Conservation (phyloP, 129 eudicot species). For the Tagetes patula region DNA sequence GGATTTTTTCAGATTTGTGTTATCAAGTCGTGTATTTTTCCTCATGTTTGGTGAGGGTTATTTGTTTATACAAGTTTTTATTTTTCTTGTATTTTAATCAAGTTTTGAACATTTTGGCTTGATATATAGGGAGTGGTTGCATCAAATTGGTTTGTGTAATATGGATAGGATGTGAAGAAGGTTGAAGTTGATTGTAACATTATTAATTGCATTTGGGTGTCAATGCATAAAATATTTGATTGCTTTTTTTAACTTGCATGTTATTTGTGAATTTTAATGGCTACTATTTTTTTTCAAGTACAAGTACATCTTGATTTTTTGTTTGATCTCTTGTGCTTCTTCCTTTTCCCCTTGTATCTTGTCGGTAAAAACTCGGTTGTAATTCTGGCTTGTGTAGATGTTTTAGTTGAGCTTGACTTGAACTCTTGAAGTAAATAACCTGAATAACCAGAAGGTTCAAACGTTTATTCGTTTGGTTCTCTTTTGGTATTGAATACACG, state of each 20-base stretch:
- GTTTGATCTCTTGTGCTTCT: too few relatives aligned
- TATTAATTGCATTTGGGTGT: constrained; percentile 38
- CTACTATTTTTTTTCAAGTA: too few relatives aligned
- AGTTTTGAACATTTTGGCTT: constrained; percentile 27
- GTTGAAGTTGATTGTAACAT: constrained; percentile 45
- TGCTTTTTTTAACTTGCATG: not conserved
- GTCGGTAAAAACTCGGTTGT: too few relatives aligned
- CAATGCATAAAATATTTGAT: constrained; percentile 25
- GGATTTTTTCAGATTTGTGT: constrained; percentile 43
- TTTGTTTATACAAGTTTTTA: constrained; percentile 34
- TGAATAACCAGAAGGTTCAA: too few relatives aligned
- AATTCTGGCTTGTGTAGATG: too few relatives aligned
- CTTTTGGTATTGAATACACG: too few relatives aligned
- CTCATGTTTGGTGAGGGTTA: constrained; percentile 43
- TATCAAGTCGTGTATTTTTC: constrained; percentile 31
- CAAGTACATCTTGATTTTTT: not conserved
- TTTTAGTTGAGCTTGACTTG: too few relatives aligned
- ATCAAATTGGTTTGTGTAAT: constrained; percentile 45
- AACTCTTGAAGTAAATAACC: too few relatives aligned
- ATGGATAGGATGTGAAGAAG: constrained; percentile 34
- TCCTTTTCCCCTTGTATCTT: too few relatives aligned
- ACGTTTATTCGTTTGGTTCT: too few relatives aligned
- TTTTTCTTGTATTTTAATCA: constrained; percentile 14
- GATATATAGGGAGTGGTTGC: constrained; percentile 29
- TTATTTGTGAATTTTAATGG: not conserved